Base-by-base conservation (phyloP, 768 basidiomycete species). In the Amanita rimosa region DNA sequence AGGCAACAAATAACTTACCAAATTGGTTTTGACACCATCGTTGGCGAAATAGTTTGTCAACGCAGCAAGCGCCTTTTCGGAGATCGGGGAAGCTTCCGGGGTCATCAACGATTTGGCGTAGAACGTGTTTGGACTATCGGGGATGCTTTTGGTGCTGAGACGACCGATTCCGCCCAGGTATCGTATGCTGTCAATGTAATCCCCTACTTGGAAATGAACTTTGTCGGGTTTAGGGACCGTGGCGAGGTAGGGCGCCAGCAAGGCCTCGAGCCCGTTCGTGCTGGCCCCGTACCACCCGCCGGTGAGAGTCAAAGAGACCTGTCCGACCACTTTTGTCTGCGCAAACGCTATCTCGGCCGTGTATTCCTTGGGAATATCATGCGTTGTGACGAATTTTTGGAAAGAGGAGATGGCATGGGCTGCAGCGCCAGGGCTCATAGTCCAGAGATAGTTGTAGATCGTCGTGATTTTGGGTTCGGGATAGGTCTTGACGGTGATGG, bases 61-160 rank as follows among this genome's bases (percentile, higher is more conserved):
- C 0, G 64, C 60, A 21, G 49, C 48, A 38, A 66, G 57, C 0
- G 69, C 62, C 9, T 57, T 52, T 5, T 58, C 48, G 3, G 63
- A 58, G 59, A 70, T 52, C 35, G 67, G 60, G 6, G 60, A 53
- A 10, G 38, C 6, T 46, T 55, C 9, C 2, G 70, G 69, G 1
- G 66, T 68, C 64, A 70, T 69, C 21, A 72, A 49, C 7, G 65
- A 68, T 53, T 71, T 71, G 0, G 65, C 65, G 44, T 71, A 73
- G 57, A 72, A 71, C 0, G 68, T 73, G 54, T 71, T 70, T 14
- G 55, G 58, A 1, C 41, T 55, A 29, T 67, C 65, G 1, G 63
- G 50, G 6, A 52, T 46, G 22, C 17, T 54, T 6, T 40, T 26
- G 7, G 60, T 62, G 48, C 55, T 58, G 36, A 63, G 52, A 4